Conservation (phyloP, 176 grass and related monocot genomes). For the Leersia perrieri region DNA sequence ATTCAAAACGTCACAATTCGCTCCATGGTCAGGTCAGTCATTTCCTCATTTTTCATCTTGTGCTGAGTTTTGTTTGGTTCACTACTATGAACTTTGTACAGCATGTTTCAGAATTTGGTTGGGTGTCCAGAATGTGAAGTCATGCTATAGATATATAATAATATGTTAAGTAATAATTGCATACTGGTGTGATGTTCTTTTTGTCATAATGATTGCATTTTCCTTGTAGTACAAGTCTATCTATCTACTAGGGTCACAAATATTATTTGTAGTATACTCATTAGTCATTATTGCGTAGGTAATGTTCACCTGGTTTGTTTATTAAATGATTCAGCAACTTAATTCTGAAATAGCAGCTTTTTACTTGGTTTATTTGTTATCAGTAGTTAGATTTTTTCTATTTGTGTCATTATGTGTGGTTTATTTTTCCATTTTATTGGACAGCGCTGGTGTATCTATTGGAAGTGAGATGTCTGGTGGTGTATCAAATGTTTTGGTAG, state of each 20-base stretch:
- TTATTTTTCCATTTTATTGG: slow-evolving; percentile 35
- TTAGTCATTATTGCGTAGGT: not conserved
- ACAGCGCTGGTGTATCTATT: slow-evolving; percentile 80
- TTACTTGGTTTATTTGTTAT: not conserved
- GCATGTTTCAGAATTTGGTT: slow-evolving; percentile 7
- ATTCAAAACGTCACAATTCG: slow-evolving; percentile 67
- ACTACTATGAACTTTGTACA: not conserved
- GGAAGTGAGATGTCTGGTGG: slow-evolving; percentile 93
- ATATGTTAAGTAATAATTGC: not conserved
- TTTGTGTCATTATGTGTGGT: slow-evolving; percentile 12
- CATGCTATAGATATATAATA: not conserved
- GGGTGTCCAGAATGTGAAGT: not conserved
- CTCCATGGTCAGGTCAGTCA: slow-evolving; percentile 70
- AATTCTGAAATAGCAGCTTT: not conserved
- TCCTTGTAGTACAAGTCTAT: not conserved
- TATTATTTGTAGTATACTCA: not conserved
- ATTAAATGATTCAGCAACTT: not conserved
- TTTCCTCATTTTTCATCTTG: not conserved
- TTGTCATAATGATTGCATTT: not conserved
- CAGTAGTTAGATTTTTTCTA: not conserved
- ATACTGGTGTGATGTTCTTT: not conserved
- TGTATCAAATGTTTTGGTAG: slow-evolving; percentile 66
- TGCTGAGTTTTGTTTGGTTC: not conserved
- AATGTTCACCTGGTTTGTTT: not conserved
- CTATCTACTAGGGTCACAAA: not conserved